Base-by-base conservation (phyloP, 2,329 filamentous ascomycete genomes). In the Herpotrichia juniperi region DNA sequence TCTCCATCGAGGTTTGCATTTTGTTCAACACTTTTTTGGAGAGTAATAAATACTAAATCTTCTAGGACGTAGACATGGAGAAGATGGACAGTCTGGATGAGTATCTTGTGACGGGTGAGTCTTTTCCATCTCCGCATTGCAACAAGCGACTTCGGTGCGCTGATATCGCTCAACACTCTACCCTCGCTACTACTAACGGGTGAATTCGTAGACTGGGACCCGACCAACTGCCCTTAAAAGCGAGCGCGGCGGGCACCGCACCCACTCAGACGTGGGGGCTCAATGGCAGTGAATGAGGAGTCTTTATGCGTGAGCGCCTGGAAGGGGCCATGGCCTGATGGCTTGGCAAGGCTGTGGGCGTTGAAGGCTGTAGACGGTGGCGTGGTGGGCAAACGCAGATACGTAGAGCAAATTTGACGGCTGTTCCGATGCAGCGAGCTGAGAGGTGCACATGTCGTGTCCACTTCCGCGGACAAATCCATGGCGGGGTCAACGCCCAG, bases 1-100 rank as follows among this genome's bases (percentile, higher is more conserved):
- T 90, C 57, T 78, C 81, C 48, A 87, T 92, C 46, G 79, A 79
- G n/a, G n/a, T n/a, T n/a, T n/a, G n/a, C n/a, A n/a, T n/a, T n/a
- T n/a, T n/a, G n/a, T n/a, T n/a, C n/a, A n/a, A n/a, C n/a, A n/a
- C n/a, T n/a, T n/a, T n/a, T n/a, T n/a, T n/a, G n/a, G n/a, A n/a
- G n/a, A n/a, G n/a, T n/a, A n/a, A n/a, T n/a, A n/a, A n/a, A n/a
- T n/a, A n/a, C n/a, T n/a, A n/a, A n/a, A n/a, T n/a, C n/a, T n/a
- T n/a, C n/a, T n/a, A n/a, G 0, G 76, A 79, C n/a, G 78, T 71
- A n/a, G 87, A 91, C 66, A 81, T 91, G 80, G 69, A 79, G 59
- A 72, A 46, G 4, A 74, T 92, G 79, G 85, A 90, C 64, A 79
- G 63, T 0, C 74, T 91, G 45, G 88, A 92, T 69, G 89, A 93